Evolutionary conservation across 345 rosid species (phyloP), one percentile per base, ranked within the genome.

Genomic region (Rubroshorea leprosula): DNA sequence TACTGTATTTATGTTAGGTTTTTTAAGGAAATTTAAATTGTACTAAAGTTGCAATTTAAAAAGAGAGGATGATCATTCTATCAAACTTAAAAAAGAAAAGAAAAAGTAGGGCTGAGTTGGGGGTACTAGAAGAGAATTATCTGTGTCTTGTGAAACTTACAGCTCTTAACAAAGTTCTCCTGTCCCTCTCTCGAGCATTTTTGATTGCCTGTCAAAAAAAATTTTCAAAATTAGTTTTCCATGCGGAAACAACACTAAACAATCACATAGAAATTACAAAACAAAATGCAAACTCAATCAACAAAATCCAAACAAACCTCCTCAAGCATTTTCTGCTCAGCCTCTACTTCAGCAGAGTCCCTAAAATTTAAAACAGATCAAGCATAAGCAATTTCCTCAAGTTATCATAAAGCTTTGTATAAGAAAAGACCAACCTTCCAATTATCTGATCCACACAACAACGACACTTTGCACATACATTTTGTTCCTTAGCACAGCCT

Each of bases 401-500:
- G n/a, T 26, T 16, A 53, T n/a, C 18, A 57, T 25, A 44, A 51
- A 60, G 29, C 23, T 17, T 50, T 43, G 18, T 15, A 16, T 18
- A 29, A 48, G 48, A 25, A 48, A 39, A 23, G 27, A 48, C 60
- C 6, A 60, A 92, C 98, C 97, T 92, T 80, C 94, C 96, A 51
- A 89, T 19, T 64, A 79, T 64, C 23, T 59, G 71, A 48, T 61
- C 80, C 49, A 72, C 86, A 15, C 51, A 63, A 64, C 82, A 79
- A 45, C 91, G 62, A 67, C 99, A 93, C 87, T 93, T 93, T 0
- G 97, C 95, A 51, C 96, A 86, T 10, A 93, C 91, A 13, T 80
- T 74, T 53, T 83, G 87, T 68, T 89, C 99, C 89, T 87, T 93
- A 0, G 99, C 99, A 76, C 99, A 93, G 56, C 82, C 98, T 92